Percentiles rank a stretch among this genome's conserved stretches.
Conservation (phyloP, 371 early-diverging fungal genomes). For the Mucor circinelloides region DNA sequence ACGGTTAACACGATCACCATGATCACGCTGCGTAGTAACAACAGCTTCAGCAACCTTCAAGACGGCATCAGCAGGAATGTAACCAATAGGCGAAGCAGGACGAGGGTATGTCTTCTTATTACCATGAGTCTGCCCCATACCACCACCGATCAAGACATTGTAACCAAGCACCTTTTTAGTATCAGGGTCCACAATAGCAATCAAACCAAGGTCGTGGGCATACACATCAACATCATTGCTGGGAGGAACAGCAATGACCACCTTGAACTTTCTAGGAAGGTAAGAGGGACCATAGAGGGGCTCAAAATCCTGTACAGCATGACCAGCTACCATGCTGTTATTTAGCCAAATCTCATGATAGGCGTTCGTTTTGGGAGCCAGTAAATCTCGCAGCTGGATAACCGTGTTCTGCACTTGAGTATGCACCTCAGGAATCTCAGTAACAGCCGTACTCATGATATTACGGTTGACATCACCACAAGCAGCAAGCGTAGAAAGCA, state of each 20-base stretch:
- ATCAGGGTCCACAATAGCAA: conserved; percentile 69
- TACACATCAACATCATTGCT: conserved; percentile 93
- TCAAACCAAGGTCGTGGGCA: conserved; percentile 90
- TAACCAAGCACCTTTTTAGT: conserved; percentile 72
- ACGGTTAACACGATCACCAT: conserved; percentile 91
- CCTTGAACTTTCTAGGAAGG: conserved; percentile 92
- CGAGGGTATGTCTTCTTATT: conserved; percentile 93
- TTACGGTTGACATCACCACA: conserved; percentile 96
- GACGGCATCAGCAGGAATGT: conserved; percentile 72
- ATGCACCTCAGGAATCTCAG: conserved; percentile 74
- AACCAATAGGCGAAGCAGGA: conserved; percentile 76
- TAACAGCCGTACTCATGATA: conserved; percentile 86
- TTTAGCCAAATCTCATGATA: conserved; percentile 96
- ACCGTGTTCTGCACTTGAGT: conserved; percentile 72
- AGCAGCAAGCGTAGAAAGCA: conserved; percentile 89
- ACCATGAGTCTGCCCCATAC: conserved; percentile 94
- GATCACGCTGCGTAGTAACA: conserved; percentile 86
- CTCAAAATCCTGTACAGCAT: conserved; percentile 77
- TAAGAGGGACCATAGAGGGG: conserved; percentile 90
- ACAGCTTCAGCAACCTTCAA: conserved; percentile 80
- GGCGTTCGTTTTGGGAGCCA: conserved; percentile 81
- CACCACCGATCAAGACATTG: conserved; percentile 92
- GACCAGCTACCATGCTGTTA: conserved; percentile 78
- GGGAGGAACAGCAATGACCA: conserved; percentile 90
- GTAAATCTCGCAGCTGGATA: conserved; percentile 63